These are phyloP conservation scores for Amborella trichopoda DNA, from an alignment of 164 flowering plant species.

Conservation along the genomic window DNA sequence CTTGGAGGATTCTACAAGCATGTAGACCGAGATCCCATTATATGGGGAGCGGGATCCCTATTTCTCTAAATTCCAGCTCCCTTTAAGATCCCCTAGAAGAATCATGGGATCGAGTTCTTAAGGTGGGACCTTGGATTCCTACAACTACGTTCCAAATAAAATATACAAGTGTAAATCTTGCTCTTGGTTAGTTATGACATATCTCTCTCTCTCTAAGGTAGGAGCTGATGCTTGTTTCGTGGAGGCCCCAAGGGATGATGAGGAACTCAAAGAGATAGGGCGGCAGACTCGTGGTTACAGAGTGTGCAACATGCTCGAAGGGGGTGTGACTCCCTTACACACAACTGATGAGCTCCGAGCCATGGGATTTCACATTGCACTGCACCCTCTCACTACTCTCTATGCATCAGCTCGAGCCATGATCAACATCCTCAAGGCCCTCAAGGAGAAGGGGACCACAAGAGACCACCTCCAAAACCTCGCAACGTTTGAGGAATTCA, in stretches of 20 bases:
- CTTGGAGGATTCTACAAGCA: no score
- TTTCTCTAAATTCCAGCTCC: no score
- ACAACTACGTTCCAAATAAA: no score
- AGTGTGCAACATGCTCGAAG: slow-evolving; percentile 22
- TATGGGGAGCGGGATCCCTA: no score
- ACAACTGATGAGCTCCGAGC: slow-evolving; percentile 20
- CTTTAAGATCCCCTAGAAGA: no score
- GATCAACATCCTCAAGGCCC: slow-evolving; percentile 10
- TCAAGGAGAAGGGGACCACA: slow-evolving; percentile 18
- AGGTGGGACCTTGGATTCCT: no score
- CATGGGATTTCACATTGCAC: slow-evolving; percentile 18
- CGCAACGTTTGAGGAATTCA: slow-evolving; percentile 19
- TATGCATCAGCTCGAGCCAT: slow-evolving; percentile 18
- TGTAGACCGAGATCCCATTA: no score
- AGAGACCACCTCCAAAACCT: slow-evolving; percentile 12
- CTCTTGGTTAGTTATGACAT: neutral
- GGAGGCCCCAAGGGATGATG: slow-evolving; percentile 20
- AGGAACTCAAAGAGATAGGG: slow-evolving; percentile 19
- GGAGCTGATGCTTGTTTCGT: slow-evolving; percentile 26
- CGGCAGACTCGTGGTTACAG: slow-evolving; percentile 9
- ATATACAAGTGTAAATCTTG: neutral
- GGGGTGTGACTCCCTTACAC: slow-evolving; percentile 22
- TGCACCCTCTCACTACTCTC: slow-evolving; percentile 13
- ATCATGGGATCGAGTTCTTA: no score
- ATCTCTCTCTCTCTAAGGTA: slow-evolving; percentile 9